These are phyloP conservation scores for Syncephalastrum contaminatum DNA, from an alignment of 371 early-diverging fungal species.

Conservation along the genomic window DNA sequence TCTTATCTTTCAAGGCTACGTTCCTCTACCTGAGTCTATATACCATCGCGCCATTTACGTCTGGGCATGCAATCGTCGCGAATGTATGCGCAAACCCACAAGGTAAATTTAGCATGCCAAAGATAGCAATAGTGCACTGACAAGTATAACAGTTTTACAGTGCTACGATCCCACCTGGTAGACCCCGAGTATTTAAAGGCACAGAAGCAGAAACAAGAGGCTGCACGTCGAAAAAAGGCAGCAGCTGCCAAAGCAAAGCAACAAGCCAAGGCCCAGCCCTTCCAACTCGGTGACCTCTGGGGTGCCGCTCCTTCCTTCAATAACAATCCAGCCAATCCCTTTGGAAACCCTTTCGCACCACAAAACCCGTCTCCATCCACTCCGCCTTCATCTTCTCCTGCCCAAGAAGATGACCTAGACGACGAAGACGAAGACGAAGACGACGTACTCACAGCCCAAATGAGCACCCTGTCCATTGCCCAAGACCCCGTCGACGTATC, in stretches of 20 bases:
- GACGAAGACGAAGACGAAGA: constrained; percentile 7
- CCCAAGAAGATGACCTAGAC: background rate
- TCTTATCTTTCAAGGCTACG: constrained; percentile 72
- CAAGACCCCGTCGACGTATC: constrained; percentile 17
- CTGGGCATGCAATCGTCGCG: constrained; percentile 74
- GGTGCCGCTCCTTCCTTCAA: constrained; percentile 15
- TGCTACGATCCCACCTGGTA: constrained; percentile 63
- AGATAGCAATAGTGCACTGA: background rate
- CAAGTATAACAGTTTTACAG: constrained; percentile 48
- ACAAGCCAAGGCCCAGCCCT: constrained; percentile 15
- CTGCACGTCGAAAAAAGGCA: constrained; percentile 31
- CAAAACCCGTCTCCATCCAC: background rate
- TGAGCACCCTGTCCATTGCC: background rate
- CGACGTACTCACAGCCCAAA: background rate
- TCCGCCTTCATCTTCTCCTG: constrained; percentile 22
- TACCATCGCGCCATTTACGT: constrained; percentile 77
- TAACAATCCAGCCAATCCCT: constrained; percentile 1
- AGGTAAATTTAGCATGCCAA: constrained; percentile 43
- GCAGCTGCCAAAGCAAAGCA: constrained; percentile 22
- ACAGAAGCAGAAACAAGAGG: constrained; percentile 44
- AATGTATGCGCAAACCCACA: constrained; percentile 69
- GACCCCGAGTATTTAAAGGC: constrained; percentile 65
- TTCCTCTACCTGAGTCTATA: constrained; percentile 69
- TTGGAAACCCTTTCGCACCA: constrained; percentile 11
- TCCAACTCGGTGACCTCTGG: constrained; percentile 49